Conservation (phyloP, 441 rosid species). For the Arabidopsis lyrata region DNA sequence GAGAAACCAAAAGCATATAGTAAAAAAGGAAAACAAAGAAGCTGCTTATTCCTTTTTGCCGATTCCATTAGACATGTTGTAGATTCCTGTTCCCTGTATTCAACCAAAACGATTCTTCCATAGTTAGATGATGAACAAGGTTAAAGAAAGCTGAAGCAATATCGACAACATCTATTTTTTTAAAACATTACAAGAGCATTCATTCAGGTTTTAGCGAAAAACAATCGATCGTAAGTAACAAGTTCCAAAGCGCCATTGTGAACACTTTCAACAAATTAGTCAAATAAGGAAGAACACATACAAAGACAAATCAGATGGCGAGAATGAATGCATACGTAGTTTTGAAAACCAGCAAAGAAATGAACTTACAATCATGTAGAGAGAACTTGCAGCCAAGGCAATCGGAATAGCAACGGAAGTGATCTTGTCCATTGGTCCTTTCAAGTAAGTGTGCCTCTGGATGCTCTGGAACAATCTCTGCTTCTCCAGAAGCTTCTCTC, state of each 20-base stretch:
- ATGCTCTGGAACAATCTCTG: slow-evolving; percentile 74
- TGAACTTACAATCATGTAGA: slow-evolving; percentile 74
- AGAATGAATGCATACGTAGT: neutral
- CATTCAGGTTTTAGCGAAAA: neutral
- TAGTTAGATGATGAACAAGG: slow-evolving; percentile 10
- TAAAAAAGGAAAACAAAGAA: neutral
- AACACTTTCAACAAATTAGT: neutral
- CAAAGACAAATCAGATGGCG: neutral
- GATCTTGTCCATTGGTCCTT: slow-evolving; percentile 79
- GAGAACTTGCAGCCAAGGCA: slow-evolving; percentile 64
- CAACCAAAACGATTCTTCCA: slow-evolving; percentile 12
- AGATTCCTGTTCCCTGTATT: slow-evolving; percentile 84
- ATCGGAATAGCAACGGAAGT: slow-evolving; percentile 81
- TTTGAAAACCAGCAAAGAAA: neutral
- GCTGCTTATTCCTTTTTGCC: slow-evolving; percentile 84
- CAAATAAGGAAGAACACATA: neutral
- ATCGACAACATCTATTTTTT: neutral
- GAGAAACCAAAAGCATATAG: slow-evolving; percentile 39
- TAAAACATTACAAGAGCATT: neutral
- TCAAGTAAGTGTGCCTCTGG: slow-evolving; percentile 75
- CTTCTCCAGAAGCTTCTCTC: slow-evolving; percentile 80
- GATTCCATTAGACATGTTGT: slow-evolving; percentile 89
- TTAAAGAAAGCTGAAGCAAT: neutral
- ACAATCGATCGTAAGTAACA: neutral
- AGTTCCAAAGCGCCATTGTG: neutral